Evolutionary conservation across 129 eudicot species (phyloP).

Genomic region (Mikania micrantha): DNA sequence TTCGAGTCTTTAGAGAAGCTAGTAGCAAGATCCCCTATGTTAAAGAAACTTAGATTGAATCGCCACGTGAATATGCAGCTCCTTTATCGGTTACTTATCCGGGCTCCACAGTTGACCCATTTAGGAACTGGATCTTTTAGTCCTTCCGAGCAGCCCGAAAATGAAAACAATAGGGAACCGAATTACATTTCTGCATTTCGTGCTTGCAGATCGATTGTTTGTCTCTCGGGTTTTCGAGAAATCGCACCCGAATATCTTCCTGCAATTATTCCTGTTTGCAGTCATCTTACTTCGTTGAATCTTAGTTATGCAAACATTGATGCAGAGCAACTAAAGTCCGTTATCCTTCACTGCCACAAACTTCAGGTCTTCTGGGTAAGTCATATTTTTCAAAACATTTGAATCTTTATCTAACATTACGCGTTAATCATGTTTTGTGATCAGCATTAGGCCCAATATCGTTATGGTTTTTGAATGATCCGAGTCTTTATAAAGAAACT

Average conservation of each 20-base stretch:
- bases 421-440: not conserved
- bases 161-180: constrained; percentile 32
- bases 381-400: not conserved
- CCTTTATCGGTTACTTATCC: constrained; percentile 45
- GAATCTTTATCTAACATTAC: not conserved
- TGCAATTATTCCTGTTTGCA: constrained; percentile 49
- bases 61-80: constrained; percentile 29
- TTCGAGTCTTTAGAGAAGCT: constrained; percentile 49
- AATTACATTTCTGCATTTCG: constrained; percentile 50
- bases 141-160: constrained; percentile 6
- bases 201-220: constrained; percentile 52
- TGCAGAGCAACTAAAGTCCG: constrained; percentile 42
- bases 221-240: constrained; percentile 63
- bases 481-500: not conserved
- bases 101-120: constrained; percentile 61
- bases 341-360: constrained; percentile 54
- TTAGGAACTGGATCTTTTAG: constrained; percentile 60
- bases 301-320: constrained; percentile 58
- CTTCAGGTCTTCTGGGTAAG: constrained; percentile 64
- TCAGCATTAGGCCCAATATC: not conserved
- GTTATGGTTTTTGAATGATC: not conserved
- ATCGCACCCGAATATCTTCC: constrained; percentile 40
- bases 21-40: constrained; percentile 40
- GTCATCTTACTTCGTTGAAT: constrained; percentile 53
- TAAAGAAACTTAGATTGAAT: constrained; percentile 56